These are phyloP conservation scores for Scheffersomyces quercinus DNA, from an alignment of 1,139 yeast genomes.

Conservation along the genomic window DNA sequence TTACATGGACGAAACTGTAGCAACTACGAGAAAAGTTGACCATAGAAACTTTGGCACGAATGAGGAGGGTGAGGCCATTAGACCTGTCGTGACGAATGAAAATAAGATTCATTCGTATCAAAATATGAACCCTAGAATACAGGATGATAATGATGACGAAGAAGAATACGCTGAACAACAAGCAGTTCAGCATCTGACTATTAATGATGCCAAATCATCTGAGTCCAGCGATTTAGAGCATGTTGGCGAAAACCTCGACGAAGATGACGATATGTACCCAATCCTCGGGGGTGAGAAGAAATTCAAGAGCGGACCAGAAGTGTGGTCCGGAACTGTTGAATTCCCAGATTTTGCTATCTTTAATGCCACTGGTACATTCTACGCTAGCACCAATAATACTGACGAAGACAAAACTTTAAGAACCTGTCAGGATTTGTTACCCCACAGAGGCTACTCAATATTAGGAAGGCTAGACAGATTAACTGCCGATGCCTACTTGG, in stretches of 20 bases:
- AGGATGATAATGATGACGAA: slow-evolving; percentile 20
- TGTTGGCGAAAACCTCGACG: slow-evolving; percentile 6
- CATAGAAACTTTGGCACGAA: slow-evolving; percentile 37
- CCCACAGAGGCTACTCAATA: slow-evolving; percentile 40
- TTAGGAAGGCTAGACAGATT: slow-evolving; percentile 63
- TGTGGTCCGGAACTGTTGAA: slow-evolving; percentile 60
- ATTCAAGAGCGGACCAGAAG: slow-evolving; percentile 3
- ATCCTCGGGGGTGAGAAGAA: slow-evolving; percentile 5
- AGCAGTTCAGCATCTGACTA: not conserved
- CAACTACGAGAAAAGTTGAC: slow-evolving; percentile 42
- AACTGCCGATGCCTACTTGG: slow-evolving; percentile 59
- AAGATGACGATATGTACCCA: slow-evolving; percentile 7
- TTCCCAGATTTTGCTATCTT: slow-evolving; percentile 59
- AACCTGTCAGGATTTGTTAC: slow-evolving; percentile 32
- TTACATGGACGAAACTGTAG: slow-evolving; percentile 31
- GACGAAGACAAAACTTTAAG: slow-evolving; percentile 26
- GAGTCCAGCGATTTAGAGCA: slow-evolving; percentile 10
- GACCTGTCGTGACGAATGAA: slow-evolving; percentile 2
- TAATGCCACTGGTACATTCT: slow-evolving; percentile 42
- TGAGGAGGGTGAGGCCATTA: not conserved
- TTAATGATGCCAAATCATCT: slow-evolving; percentile 5
- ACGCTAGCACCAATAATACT: slow-evolving; percentile 34
- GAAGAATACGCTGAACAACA: slow-evolving; percentile 7
- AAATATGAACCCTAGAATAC: slow-evolving; percentile 16
- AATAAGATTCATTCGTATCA: slow-evolving; percentile 9